Percentiles rank a stretch among this genome's conserved stretches.
These are phyloP conservation scores for Reticulascus tulasneorum DNA, from an alignment of 2,329 filamentous ascomycete genomes.

Conservation along the genomic window DNA sequence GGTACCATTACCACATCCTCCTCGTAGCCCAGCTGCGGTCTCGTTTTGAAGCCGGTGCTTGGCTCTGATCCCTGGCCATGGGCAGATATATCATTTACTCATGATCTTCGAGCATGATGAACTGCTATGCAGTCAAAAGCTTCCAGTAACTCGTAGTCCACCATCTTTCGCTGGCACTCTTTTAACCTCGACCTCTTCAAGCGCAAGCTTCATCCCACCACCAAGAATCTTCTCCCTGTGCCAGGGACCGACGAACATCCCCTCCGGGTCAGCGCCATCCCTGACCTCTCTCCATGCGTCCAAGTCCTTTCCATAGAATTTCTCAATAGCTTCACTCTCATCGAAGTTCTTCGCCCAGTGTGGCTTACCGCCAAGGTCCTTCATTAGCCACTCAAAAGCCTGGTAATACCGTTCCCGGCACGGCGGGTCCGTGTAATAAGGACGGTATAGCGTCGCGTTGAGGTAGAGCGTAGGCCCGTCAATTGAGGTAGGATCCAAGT, in stretches of 20 bases:
- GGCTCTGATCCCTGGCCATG: too few relatives aligned
- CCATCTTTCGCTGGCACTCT: constrained; percentile 2
- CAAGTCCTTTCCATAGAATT: constrained; percentile 67
- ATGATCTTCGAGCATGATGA: too few relatives aligned
- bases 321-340: constrained; percentile 53
- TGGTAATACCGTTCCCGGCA: constrained; percentile 76
- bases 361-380: constrained; percentile 73
- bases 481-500: constrained; percentile 65
- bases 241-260: constrained; percentile 90
- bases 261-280: constrained; percentile 69
- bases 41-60: too few relatives aligned
- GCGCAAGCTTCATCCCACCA: constrained; percentile 25
- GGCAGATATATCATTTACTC: too few relatives aligned
- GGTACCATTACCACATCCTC: too few relatives aligned
- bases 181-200: constrained; percentile 31
- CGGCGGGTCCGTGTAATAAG: constrained; percentile 73
- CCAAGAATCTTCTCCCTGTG: constrained; percentile 65
- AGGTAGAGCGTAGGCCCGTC: constrained; percentile 78
- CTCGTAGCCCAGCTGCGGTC: too few relatives aligned
- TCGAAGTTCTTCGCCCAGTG: constrained; percentile 95
- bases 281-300: constrained; percentile 65
- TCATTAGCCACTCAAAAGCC: constrained; percentile 89
- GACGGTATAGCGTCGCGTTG: constrained; percentile 84
- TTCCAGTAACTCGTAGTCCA: constrained; percentile 4
- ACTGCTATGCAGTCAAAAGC: too few relatives aligned